Conservation (phyloP, 208 protist genomes). For the Vickermania ingenoplastis region DNA sequence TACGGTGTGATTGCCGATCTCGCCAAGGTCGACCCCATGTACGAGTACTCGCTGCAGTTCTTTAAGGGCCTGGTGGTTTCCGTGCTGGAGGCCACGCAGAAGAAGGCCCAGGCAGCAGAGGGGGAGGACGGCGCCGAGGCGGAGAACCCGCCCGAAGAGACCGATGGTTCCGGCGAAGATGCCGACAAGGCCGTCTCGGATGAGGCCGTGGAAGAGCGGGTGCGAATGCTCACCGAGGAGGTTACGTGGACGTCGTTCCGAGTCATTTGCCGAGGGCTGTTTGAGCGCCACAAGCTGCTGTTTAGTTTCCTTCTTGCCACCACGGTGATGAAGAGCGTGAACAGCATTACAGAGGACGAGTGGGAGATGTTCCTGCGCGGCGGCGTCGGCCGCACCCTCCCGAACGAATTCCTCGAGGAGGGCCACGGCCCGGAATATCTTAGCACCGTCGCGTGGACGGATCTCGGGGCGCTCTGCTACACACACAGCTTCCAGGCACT, state of each 20-base stretch:
- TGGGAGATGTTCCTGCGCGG: constrained; percentile 84
- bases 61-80: constrained; percentile 87
- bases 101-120: constrained; percentile 2
- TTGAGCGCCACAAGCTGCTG: constrained; percentile 90
- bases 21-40: constrained; percentile 87
- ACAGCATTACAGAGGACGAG: constrained; percentile 51
- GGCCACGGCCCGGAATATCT: constrained; percentile 74
- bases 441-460: constrained; percentile 83
- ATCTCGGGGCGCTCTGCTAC: constrained; percentile 81
- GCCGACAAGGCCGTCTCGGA: constrained; percentile 8
- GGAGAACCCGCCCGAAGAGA: neutral
- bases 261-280: constrained; percentile 92
- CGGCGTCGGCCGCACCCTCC: constrained; percentile 35
- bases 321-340: constrained; percentile 56
- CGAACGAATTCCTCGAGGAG: constrained; percentile 14
- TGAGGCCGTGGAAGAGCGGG: constrained; percentile 43
- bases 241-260: constrained; percentile 82
- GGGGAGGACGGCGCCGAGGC: constrained; percentile 4
- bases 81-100: constrained; percentile 65
- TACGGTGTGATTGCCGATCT: constrained; percentile 93
- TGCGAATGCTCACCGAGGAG: constrained; percentile 64
- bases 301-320: constrained; percentile 89
- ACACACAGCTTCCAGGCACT: constrained; percentile 77
- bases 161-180: neutral
- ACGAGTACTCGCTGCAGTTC: constrained; percentile 88